Base-by-base conservation (phyloP, 2,329 filamentous ascomycete genomes). In the Aspergillus fischeri region DNA sequence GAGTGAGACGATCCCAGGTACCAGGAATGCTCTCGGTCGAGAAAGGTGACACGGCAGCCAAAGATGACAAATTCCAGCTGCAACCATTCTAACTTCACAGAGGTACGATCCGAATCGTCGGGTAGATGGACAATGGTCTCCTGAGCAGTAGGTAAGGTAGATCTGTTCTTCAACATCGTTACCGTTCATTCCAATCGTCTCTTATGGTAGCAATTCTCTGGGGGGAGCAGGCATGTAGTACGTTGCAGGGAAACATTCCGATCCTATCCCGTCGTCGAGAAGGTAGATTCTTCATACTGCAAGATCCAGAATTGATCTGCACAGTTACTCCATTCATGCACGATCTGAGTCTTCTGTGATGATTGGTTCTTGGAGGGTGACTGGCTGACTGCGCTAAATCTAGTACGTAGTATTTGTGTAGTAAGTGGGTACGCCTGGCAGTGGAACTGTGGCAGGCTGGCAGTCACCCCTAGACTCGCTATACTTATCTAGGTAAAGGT, bases 241-340 rank as follows among this genome's bases (percentile, higher is more conserved):
- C 14, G 32, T 17, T 38, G 32, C 32, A 38, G 14, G 32, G 32
- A 38, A 35, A 38, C 32, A 48, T 58, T 41, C 29, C 38, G 47
- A 38, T 49, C 24, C 3, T 27, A 14, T 49, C 47, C 47, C 28
- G 25, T 35, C 27, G 27, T 24, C 10, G 5, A 47, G n/a, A 45
- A 4, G 17, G 8, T 24, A 45, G 17, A 51, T 45, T 29, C 24
- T 45, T 44, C 49, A 35, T 35, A 25, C 54, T 56, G 54, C 54
- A 42, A 56, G 54, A 56, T 56, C 54, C 49, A 52, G 54, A 20
- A 49, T 56, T 49, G 53, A 55, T 55, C 54, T 44, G n/a, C 54
- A 49, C 54, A 21, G 29, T 56, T 48, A 44, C 49, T 52, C 49
- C 49, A 52, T 41, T 35, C 49, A 49, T 56, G 54, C 54, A 56